phyloP scores from a whole-genome alignment of 768 basidiomycete genomes.

The Suillus sp. region DNA sequence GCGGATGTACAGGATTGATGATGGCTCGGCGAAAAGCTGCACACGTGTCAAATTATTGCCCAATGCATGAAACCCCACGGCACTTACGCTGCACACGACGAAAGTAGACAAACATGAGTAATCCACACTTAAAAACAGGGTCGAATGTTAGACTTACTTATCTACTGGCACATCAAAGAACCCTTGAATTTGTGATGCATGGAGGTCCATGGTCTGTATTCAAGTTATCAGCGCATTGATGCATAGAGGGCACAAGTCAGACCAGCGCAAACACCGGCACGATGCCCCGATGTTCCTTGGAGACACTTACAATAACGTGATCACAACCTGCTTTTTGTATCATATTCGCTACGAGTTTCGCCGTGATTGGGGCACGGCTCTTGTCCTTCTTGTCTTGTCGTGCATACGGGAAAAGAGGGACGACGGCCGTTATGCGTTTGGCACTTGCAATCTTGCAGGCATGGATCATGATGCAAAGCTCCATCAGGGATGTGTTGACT shows the following conservation, averaged over 20 bases:
- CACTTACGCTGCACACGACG: slow-evolving; percentile 50
- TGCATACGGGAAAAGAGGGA: slow-evolving; percentile 96
- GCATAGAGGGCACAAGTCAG: not conserved
- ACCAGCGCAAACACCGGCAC: slow-evolving; percentile 2
- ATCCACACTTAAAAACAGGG: not conserved
- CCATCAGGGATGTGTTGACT: slow-evolving; percentile 95
- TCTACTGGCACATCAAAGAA: slow-evolving; percentile 99
- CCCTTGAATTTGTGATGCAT: slow-evolving; percentile 98
- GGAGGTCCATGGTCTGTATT: slow-evolving; percentile 92
- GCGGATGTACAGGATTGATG: slow-evolving; percentile 92
- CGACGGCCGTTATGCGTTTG: slow-evolving; percentile 96
- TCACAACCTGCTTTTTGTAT: slow-evolving; percentile 90
- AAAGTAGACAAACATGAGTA: slow-evolving; percentile 20
- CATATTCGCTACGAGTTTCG: slow-evolving; percentile 98
- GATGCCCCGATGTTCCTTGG: not conserved
- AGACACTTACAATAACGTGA: slow-evolving; percentile 85
- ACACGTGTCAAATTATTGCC: slow-evolving; percentile 26
- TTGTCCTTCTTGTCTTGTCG: slow-evolving; percentile 99
- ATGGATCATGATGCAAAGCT: slow-evolving; percentile 98
- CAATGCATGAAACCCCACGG: slow-evolving; percentile 10
- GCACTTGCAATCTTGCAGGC: slow-evolving; percentile 99
- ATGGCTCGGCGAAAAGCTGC: slow-evolving; percentile 94
- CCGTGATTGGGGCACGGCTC: slow-evolving; percentile 95
- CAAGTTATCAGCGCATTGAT: slow-evolving; percentile 13
- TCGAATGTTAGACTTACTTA: slow-evolving; percentile 67